Evolutionary conservation across 2,329 filamentous ascomycete genomes (phyloP).

Genomic region (Teratosphaeriaceae sp.): DNA sequence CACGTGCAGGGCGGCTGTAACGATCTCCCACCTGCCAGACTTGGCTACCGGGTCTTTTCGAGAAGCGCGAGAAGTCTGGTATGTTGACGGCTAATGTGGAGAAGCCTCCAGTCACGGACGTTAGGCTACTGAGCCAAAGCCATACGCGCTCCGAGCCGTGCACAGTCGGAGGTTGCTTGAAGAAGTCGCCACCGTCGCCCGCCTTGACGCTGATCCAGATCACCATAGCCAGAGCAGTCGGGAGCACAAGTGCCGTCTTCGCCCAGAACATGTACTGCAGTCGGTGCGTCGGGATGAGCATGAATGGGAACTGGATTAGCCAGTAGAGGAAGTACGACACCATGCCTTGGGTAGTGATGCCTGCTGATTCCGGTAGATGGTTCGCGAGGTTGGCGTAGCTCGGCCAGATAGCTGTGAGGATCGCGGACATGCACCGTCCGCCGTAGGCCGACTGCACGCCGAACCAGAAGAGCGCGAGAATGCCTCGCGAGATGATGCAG

Average conservation of each 20-base stretch:
- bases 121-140: constrained; percentile 37
- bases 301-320: constrained; percentile 36
- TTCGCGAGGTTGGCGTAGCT: constrained; percentile 32
- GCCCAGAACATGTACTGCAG: constrained; percentile 18
- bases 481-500: constrained; percentile 14
- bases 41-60: constrained; percentile 10
- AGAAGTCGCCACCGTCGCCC: constrained; percentile 11
- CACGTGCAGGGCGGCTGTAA: no score
- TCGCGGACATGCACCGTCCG: constrained; percentile 10
- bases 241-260: constrained; percentile 33
- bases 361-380: constrained; percentile 32
- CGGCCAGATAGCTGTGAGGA: constrained; percentile 29
- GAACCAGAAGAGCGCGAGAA: constrained; percentile 20
- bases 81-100: constrained; percentile 44
- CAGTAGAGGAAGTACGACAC: constrained; percentile 36
- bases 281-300: constrained; percentile 28
- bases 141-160: constrained; percentile 27
- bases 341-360: constrained; percentile 38
- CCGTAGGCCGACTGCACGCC: constrained; percentile 16
- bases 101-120: constrained; percentile 45
- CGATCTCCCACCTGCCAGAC: no score
- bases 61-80: constrained; percentile 13
- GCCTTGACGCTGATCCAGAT: constrained; percentile 19
- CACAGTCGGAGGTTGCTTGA: constrained; percentile 13
- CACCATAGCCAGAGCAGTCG: constrained; percentile 23